A percentile compares a stretch with the other conserved stretches of the same genome.
Conservation (phyloP, 208 protist species). For the Crithidia sp. region DNA sequence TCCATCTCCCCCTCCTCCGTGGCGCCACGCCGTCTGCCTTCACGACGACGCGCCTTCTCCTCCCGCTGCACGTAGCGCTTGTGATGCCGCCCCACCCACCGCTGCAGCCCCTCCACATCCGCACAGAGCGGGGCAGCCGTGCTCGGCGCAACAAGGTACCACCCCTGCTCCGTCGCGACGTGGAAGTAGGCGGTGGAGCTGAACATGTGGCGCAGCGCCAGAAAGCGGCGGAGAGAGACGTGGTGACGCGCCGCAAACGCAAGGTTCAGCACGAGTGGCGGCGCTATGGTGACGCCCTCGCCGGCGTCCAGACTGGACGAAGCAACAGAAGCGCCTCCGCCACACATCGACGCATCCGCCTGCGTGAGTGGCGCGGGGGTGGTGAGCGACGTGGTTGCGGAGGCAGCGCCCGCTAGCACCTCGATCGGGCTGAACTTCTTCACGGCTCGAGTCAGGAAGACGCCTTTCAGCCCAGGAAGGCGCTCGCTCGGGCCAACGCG, state of each 20-base stretch:
- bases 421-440: slow-evolving; percentile 85
- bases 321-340: background rate
- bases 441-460: slow-evolving; percentile 54
- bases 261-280: slow-evolving; percentile 70
- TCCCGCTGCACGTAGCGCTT: slow-evolving; percentile 22
- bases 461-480: slow-evolving; percentile 54
- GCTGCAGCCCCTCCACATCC: slow-evolving; percentile 44
- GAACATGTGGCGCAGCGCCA: slow-evolving; percentile 76
- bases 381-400: background rate
- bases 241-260: slow-evolving; percentile 40
- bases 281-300: slow-evolving; percentile 14
- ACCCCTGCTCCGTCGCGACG: slow-evolving; percentile 56
- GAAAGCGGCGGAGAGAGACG: slow-evolving; percentile 75
- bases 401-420: slow-evolving; percentile 37
- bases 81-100: slow-evolving; percentile 59
- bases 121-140: slow-evolving; percentile 39
- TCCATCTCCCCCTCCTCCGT: slow-evolving; percentile 25
- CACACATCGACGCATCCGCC: background rate
- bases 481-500: slow-evolving; percentile 54
- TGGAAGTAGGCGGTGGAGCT: slow-evolving; percentile 54
- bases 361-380: background rate
- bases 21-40: background rate
- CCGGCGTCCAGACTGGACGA: background rate
- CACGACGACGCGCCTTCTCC: no score
- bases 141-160: slow-evolving; percentile 72